These are phyloP conservation scores for Wickerhamomyces bovis DNA, from an alignment of 805 yeast genomes.

Conservation along the genomic window DNA sequence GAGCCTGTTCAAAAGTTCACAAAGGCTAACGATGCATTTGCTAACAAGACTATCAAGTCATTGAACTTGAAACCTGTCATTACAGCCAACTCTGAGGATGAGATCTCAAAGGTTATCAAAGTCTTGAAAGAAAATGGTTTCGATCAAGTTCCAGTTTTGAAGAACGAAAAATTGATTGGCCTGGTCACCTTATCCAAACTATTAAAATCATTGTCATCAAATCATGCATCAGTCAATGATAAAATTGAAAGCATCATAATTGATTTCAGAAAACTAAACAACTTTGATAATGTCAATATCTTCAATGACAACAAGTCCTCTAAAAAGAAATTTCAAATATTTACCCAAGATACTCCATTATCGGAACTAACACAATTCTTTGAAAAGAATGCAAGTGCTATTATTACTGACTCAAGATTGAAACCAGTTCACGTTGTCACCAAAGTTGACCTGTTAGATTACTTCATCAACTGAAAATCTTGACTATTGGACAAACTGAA, in stretches of 20 bases:
- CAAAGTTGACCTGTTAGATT: conserved; percentile 73
- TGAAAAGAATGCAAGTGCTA: conserved; percentile 79
- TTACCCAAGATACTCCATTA: conserved; percentile 60
- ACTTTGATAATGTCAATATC: conserved; percentile 51
- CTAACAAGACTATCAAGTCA: conserved; percentile 57
- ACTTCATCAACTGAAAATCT: conserved; percentile 20
- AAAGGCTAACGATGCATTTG: conserved; percentile 35
- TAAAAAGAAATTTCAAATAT: conserved; percentile 60
- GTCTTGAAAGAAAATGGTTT: conserved; percentile 70
- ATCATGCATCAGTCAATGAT: conserved; percentile 48
- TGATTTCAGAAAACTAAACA: conserved; percentile 69
- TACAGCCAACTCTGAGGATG: conserved; percentile 55
- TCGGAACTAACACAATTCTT: conserved; percentile 69
- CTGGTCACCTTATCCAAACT: conserved; percentile 70
- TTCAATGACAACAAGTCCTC: conserved; percentile 56
- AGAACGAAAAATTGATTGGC: conserved; percentile 55
- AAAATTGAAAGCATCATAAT: conserved; percentile 55
- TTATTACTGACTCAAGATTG: conserved; percentile 64
- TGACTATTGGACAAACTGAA: too few species aligned
- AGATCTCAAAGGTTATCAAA: conserved; percentile 59
- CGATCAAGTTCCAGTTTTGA: conserved; percentile 78
- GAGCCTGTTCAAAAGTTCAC: conserved; percentile 42
- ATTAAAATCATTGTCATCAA: conserved; percentile 59
- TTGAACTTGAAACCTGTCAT: conserved; percentile 76
- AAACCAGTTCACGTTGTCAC: conserved; percentile 82